Conservation (phyloP, 257 asterid genomes). For the Solanum paucissectum region DNA sequence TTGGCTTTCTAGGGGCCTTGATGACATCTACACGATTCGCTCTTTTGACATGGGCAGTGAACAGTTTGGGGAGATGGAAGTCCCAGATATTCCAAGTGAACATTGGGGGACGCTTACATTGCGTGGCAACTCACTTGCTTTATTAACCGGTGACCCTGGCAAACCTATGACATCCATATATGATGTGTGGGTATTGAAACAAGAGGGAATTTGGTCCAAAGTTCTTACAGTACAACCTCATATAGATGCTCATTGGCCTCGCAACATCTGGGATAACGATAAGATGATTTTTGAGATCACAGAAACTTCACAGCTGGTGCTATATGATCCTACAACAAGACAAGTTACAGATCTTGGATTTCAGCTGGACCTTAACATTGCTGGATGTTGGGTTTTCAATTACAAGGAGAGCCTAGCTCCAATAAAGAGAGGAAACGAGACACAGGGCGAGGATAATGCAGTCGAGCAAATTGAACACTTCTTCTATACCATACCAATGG, state of each 20-base stretch:
- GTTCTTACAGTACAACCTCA: neutral
- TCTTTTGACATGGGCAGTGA: neutral
- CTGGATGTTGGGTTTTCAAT: neutral
- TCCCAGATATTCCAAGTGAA: neutral
- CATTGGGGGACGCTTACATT: neutral
- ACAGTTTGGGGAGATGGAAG: neutral
- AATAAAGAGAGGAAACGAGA: neutral
- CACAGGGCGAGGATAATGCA: neutral
- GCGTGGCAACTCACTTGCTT: neutral
- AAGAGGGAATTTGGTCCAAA: neutral
- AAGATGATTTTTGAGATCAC: neutral
- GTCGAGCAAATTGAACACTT: neutral
- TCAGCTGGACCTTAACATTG: neutral
- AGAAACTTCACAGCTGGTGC: neutral
- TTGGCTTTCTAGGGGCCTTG: neutral
- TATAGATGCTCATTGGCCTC: neutral
- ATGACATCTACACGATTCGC: neutral
- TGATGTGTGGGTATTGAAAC: neutral
- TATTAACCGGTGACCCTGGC: neutral
- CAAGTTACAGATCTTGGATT: neutral
- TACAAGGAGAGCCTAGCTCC: neutral
- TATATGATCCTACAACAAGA: neutral
- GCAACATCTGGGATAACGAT: neutral
- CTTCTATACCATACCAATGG: neutral
- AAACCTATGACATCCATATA: neutral